Conservation (phyloP, 1,139 yeast genomes). For the Candida sojae region DNA sequence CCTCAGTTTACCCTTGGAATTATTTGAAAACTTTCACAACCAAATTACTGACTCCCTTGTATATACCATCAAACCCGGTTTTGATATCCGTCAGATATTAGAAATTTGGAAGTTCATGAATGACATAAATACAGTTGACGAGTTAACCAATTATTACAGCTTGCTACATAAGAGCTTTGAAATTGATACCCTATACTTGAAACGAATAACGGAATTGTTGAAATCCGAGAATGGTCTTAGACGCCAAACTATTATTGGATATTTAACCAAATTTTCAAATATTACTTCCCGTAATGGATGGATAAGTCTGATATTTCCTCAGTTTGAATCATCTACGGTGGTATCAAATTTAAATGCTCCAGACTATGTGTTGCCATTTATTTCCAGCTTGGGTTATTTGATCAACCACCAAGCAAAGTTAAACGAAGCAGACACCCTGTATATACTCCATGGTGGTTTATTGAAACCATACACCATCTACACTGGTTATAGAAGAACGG, state of each 20-base stretch:
- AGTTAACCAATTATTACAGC: slow-evolving; percentile 1
- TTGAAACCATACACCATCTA: slow-evolving; percentile 6
- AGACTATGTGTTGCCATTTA: slow-evolving; percentile 2
- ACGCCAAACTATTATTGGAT: not conserved
- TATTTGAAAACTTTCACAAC: slow-evolving; percentile 7
- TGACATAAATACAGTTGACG: slow-evolving; percentile 1
- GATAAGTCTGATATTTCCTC: slow-evolving; percentile 11
- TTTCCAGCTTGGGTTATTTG: slow-evolving; percentile 1
- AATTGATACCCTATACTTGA: slow-evolving; percentile 6
- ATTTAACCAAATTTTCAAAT: slow-evolving; percentile 1
- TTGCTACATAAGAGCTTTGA: not conserved
- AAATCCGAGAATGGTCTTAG: not conserved
- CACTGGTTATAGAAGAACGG: slow-evolving; percentile 6
- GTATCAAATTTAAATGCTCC: not conserved
- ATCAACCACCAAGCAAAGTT: slow-evolving; percentile 1
- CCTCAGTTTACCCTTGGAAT: slow-evolving; percentile 10
- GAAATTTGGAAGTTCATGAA: slow-evolving; percentile 3
- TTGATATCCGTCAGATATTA: slow-evolving; percentile 4
- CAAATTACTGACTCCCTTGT: slow-evolving; percentile 10
- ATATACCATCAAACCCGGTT: slow-evolving; percentile 4
- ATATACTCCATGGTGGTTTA: slow-evolving; percentile 3
- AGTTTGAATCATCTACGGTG: slow-evolving; percentile 6
- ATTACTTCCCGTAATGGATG: slow-evolving; percentile 10
- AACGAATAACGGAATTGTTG: slow-evolving; percentile 5
- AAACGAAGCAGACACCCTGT: slow-evolving; percentile 7